A percentile compares a stretch with the other conserved stretches of the same genome.
Conservation (phyloP, 345 rosid species). For the Eucalyptus curtisii region DNA sequence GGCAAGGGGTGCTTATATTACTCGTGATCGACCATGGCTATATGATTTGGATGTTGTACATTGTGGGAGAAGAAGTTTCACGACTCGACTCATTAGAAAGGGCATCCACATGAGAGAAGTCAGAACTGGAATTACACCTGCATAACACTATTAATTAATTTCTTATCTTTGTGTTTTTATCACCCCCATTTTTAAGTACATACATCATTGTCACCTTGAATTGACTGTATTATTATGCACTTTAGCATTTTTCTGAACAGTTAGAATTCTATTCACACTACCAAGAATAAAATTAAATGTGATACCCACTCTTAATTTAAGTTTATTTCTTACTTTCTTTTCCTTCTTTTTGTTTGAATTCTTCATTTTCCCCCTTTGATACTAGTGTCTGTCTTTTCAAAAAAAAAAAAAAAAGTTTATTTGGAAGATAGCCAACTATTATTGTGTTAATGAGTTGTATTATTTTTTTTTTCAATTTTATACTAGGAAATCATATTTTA, state of each 20-base stretch:
- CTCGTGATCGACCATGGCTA: neutral
- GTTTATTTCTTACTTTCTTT: neutral
- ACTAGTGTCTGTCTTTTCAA: neutral
- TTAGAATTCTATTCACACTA: neutral
- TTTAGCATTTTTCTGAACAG: neutral
- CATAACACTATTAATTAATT: neutral
- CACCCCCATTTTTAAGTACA: neutral
- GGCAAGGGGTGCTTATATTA: neutral
- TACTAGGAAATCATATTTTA: neutral
- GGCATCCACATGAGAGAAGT: neutral
- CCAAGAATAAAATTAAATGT: neutral
- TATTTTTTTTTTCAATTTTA: neutral
- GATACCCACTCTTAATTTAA: neutral
- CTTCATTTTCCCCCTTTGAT: neutral
- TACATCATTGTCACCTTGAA: rapidly evolving
- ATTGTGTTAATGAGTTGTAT: neutral
- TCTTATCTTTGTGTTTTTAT: neutral
- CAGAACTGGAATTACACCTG: neutral
- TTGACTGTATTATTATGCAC: neutral
- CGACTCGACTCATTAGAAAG: neutral
- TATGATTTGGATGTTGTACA: neutral
- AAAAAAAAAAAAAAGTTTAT: neutral
- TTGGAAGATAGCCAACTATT: too few species aligned
- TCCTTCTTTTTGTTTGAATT: neutral
- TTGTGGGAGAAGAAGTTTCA: neutral